Conservation (phyloP, 1,284 basidiomycete species). For the Psilocybe mexicana region DNA sequence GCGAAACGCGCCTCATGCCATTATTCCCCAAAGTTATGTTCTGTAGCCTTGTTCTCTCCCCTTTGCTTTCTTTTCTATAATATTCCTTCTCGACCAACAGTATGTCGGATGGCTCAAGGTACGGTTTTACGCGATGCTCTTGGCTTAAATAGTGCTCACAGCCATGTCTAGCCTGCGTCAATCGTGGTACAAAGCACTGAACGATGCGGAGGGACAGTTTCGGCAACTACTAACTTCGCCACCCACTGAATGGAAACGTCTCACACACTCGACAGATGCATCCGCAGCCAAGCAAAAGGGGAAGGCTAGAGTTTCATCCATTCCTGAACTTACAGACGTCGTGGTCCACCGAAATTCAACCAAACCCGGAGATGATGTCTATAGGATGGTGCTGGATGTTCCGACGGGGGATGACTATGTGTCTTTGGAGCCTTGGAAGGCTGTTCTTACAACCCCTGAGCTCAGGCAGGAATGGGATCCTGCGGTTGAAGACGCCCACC, state of each 20-base stretch:
- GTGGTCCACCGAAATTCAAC: conserved; percentile 65
- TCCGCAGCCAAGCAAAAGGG: conserved; percentile 53
- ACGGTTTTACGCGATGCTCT: neutral
- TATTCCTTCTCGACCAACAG: conserved; percentile 1
- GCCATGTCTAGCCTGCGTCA: conserved; percentile 57
- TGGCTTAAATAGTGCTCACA: neutral
- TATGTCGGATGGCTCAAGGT: conserved; percentile 37
- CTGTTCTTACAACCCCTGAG: conserved; percentile 83
- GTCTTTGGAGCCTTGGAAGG: conserved; percentile 80
- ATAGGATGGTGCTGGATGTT: conserved; percentile 82
- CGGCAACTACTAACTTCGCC: conserved; percentile 66
- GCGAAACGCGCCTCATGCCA: conserved; percentile 8
- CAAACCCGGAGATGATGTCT: conserved; percentile 75
- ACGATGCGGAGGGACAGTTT: conserved; percentile 70
- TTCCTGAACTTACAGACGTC: conserved; percentile 67
- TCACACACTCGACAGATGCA: conserved; percentile 49
- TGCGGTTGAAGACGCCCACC: conserved; percentile 82
- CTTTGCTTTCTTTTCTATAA: neutral
- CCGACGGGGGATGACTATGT: conserved; percentile 61
- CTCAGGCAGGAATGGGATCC: conserved; percentile 90
- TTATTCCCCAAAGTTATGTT: conserved; percentile 8
- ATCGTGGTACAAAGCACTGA: conserved; percentile 72
- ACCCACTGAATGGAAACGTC: conserved; percentile 70
- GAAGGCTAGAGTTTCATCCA: conserved; percentile 49
- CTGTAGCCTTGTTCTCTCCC: neutral